Evolutionary conservation across 1,284 basidiomycete genomes (phyloP).

Genomic region (Volvariella surrecta): DNA sequence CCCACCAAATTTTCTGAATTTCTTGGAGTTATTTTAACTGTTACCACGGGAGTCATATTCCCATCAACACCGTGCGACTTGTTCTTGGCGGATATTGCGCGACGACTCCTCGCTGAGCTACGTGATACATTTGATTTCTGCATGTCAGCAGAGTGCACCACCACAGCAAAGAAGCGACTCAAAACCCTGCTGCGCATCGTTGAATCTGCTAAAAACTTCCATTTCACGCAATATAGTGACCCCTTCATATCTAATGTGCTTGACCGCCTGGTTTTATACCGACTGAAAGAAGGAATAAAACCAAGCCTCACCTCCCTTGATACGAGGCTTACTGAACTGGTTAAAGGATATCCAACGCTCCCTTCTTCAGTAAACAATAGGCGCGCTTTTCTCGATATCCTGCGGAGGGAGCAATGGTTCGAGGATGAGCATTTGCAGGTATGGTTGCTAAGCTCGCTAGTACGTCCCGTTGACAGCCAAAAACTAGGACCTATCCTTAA

Average conservation of each 20-base stretch:
- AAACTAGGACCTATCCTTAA: conserved; percentile 13
- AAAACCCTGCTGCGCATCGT: conserved; percentile 32
- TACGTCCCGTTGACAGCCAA: not conserved
- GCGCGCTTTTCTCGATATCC: conserved; percentile 16
- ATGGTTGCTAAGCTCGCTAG: too few species aligned
- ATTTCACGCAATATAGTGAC: conserved; percentile 1
- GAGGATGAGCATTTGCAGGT: conserved; percentile 15
- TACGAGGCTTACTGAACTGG: conserved; percentile 10
- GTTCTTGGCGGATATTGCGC: conserved; percentile 39
- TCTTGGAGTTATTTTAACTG: conserved; percentile 33
- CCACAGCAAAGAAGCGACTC: conserved; percentile 25
- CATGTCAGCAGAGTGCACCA: conserved; percentile 29
- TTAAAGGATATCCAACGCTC: conserved; percentile 6
- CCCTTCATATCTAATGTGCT: conserved; percentile 13
- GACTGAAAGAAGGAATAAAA: conserved; percentile 16
- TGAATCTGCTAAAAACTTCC: not conserved
- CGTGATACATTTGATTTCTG: conserved; percentile 37
- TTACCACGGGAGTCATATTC: conserved; percentile 32
- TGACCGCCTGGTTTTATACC: conserved; percentile 23
- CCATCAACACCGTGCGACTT: conserved; percentile 33
- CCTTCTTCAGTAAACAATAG: conserved; percentile 14
- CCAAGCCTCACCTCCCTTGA: conserved; percentile 17
- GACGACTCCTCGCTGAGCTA: conserved; percentile 29
- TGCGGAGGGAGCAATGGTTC: conserved; percentile 28
- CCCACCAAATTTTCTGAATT: conserved; percentile 28